Evolutionary conservation across 805 yeast genomes (phyloP).

Genomic region (Starmerella floris): DNA sequence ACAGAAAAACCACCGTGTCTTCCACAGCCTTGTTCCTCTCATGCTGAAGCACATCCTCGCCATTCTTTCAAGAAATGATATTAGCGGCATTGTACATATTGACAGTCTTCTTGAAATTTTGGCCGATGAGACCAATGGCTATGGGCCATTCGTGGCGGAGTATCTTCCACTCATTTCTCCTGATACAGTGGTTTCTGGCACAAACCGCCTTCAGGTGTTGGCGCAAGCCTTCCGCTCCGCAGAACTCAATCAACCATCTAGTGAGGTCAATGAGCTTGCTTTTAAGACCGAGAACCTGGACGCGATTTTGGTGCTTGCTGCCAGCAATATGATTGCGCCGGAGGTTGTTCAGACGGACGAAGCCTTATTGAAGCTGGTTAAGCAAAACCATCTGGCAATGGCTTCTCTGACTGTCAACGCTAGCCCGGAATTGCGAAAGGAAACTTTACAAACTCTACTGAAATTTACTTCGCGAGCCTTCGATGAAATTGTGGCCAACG

Average conservation of each 20-base stretch:
- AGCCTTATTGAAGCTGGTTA: not conserved
- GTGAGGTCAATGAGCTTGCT: not conserved
- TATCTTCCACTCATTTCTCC: conserved; percentile 4
- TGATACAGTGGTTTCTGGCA: not conserved
- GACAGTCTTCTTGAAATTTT: not conserved
- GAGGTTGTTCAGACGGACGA: not conserved
- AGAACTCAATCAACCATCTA: not conserved
- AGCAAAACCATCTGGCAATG: conserved; percentile 27
- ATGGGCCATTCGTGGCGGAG: conserved; percentile 12
- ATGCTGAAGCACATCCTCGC: not conserved
- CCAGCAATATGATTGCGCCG: not conserved
- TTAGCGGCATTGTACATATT: not conserved
- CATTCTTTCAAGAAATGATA: not conserved
- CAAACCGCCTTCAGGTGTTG: not conserved
- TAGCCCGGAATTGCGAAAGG: not conserved
- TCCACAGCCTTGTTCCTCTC: not conserved
- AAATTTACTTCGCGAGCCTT: conserved; percentile 41
- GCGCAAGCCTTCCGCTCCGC: conserved; percentile 6
- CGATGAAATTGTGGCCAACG: conserved; percentile 65
- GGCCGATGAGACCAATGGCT: not conserved
- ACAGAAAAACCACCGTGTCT: not conserved
- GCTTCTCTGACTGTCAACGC: conserved; percentile 28
- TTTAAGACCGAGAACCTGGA: conserved; percentile 1
- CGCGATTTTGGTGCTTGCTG: conserved; percentile 11
- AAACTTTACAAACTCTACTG: conserved; percentile 36